Conservation (phyloP, 2,329 filamentous ascomycete genomes). For the Botryotinia globosa region DNA sequence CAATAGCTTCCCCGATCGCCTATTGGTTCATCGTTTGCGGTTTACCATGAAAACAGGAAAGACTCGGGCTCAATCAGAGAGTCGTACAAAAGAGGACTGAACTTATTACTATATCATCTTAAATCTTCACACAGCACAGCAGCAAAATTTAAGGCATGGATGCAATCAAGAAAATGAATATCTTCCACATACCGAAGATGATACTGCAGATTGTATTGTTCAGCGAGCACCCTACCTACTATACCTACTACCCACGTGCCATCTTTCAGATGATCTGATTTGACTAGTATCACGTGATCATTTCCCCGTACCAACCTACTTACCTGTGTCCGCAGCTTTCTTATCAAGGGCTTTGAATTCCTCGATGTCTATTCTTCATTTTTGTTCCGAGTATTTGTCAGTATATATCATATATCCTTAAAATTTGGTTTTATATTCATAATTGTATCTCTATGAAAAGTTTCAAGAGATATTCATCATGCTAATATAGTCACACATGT, state of each 20-base stretch:
- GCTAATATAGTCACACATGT: neutral
- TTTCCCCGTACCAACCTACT: neutral
- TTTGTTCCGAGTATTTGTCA: neutral
- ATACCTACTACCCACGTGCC: neutral
- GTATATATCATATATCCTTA: neutral
- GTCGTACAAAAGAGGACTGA: neutral
- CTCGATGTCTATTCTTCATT: neutral
- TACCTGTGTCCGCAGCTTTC: neutral
- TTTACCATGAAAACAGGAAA: neutral
- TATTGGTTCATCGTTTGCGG: neutral
- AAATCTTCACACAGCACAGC: neutral
- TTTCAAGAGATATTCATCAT: slow-evolving; percentile 7
- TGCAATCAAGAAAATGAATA: neutral
- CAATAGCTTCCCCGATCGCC: neutral
- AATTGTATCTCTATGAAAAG: neutral
- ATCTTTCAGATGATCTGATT: neutral
- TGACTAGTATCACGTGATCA: neutral
- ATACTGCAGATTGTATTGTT: neutral
- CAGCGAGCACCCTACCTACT: neutral
- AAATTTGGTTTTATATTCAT: neutral
- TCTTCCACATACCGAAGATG: neutral
- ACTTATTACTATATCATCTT: neutral
- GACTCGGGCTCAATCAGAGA: neutral
- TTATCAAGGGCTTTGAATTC: neutral
- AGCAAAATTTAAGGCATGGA: neutral